These are phyloP conservation scores for Saraca asoca DNA, from an alignment of 331 rosid genomes.

Conservation along the genomic window DNA sequence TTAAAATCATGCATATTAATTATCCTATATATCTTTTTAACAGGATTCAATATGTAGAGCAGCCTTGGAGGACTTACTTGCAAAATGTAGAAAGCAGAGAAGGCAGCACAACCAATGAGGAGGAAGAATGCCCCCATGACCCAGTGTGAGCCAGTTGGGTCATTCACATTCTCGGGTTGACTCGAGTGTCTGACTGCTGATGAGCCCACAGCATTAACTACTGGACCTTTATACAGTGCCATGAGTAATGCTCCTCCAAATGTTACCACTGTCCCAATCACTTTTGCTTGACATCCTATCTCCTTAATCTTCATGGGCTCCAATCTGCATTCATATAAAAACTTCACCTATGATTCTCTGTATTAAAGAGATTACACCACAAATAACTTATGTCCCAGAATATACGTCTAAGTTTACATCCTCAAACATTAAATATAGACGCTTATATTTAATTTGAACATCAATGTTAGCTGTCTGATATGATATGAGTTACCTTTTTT, in stretches of 20 bases:
- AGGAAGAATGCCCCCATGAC: conserved; percentile 39
- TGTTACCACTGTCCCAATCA: conserved; percentile 50
- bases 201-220: conserved; percentile 38
- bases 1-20: conserved; percentile 10
- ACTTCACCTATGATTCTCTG: not conserved
- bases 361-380: too few species aligned
- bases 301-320: conserved; percentile 51
- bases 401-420: too few species aligned
- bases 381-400: too few species aligned
- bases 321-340: conserved; percentile 27
- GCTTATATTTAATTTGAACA: too few species aligned
- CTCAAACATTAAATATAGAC: too few species aligned
- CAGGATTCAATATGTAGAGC: too few species aligned
- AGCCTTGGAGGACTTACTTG: conserved; percentile 38
- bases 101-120: conserved; percentile 45
- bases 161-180: conserved; percentile 36
- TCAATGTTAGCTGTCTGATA: too few species aligned
- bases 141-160: conserved; percentile 35
- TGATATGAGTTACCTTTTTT: too few species aligned
- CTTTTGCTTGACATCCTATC: conserved; percentile 51
- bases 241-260: conserved; percentile 59
- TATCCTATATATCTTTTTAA: too few species aligned
- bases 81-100: conserved; percentile 46
- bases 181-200: not conserved
- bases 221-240: conserved; percentile 72